Base-by-base conservation (phyloP, 768 basidiomycete genomes). In the Tubosaeta brunneosetosa region DNA sequence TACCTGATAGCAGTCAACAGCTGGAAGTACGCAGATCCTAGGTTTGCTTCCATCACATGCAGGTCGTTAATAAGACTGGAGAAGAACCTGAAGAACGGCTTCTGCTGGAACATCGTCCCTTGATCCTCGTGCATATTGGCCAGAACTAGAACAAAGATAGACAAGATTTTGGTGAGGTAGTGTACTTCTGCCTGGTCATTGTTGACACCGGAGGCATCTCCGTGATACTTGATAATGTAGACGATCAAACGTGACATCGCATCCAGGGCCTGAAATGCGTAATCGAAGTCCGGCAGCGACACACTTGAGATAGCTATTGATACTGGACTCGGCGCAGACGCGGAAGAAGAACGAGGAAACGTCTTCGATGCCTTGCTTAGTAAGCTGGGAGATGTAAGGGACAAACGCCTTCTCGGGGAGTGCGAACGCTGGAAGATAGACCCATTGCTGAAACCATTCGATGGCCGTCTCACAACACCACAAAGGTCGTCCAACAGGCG, bases 221-320 rank as follows among this genome's bases (percentile, higher is more conserved):
- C 97, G 60, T 98, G 95, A 68, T 98, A 97, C 75, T 98, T 98
- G 82, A 98, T 94, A 73, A 99, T 94, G 71, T 97, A 93, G 33
- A 92, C 89, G 58, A 99, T 91, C 55, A 99, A 77, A 57, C 93
- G 84, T 34, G 95, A 92, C 77, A 97, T 84, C 1, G 97, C 94
- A 69, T 99, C 97, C 61, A 98, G 76, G 14, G 93, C 89, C 66
- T 91, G 93, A 76, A 94, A 97, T 22, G 90, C 84, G 51, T 82
- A 81, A 33, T 82, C 81, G 55, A 78, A 82, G 87, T 42, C 87
- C 85, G 10, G 83, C 74, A 25, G 85, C 78, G 33, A 86, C 72
- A 59, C 82, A 84, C 67, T 90, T 85, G 68, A 84, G 72, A 72
- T 94, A 98, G 66, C 83, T 86, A 67, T 84, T 90, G 66, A 98